Base-by-base conservation (phyloP, 441 rosid genomes). In the Kokia cookei region DNA sequence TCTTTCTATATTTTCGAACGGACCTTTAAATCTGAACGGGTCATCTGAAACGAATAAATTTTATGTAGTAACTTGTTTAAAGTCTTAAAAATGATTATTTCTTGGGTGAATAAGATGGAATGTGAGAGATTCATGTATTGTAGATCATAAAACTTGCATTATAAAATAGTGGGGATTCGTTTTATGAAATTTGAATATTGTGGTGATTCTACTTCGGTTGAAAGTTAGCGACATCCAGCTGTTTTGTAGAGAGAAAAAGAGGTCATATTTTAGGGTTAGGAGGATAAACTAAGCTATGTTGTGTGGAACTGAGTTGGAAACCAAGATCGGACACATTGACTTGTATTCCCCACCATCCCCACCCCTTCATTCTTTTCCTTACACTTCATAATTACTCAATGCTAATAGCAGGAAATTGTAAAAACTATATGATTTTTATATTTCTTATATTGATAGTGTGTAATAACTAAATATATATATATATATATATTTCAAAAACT, bases 141-240 rank as follows among this genome's bases (percentile, higher is more conserved):
- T n/a, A 7, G 17, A 51, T 51, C 22, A 7, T 45, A 10, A 45
- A 42, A 42, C 10, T 42, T 4, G 0, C 8, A 42, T 42, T 6
- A 42, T 42, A 42, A 45, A 45, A 11, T 11, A 45, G 13, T 11
- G 50, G 13, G 24, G 24, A 0, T 22, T 65, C 26, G 0, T 2
- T 7, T 43, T 6, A 45, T 4, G 27, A 63, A n/a, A n/a, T n/a
- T 62, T n/a, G 45, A 62, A 63, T n/a, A 9, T 53, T 65, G 4
- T 22, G 12, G 24, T 45, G 7, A 10, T 45, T 65, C 71, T 13
- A 66, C 40, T 6, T 22, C 19, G n/a, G 61, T 53, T 29, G 42
- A 50, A 50, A 2, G 43, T 51, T 69, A 69, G 72, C 61, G 61
- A 17, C 29, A 69, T 69, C 61, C 72, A 69, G 72, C 72, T 69